Evolutionary conservation across 768 basidiomycete genomes (phyloP).

Genomic region (Hortiboletus flavorubellus): DNA sequence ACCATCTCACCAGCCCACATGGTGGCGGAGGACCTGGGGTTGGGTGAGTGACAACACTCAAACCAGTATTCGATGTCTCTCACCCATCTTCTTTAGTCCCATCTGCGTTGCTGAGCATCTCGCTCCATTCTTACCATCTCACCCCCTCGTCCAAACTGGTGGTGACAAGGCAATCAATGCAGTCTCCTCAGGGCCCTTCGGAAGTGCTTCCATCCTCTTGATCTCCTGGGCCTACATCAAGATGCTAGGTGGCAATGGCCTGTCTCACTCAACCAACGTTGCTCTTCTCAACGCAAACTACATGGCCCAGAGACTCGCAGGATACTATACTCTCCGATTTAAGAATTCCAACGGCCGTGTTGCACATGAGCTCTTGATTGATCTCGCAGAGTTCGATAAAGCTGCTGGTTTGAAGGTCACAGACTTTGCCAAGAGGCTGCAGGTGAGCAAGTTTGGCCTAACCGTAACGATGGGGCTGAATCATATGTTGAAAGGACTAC

Average conservation of each 20-base stretch:
- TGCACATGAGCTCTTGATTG: constrained; percentile 94
- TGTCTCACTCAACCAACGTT: constrained; percentile 79
- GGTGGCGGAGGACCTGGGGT: constrained; percentile 97
- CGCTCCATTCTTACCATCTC: constrained; percentile 89
- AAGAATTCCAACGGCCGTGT: constrained; percentile 90
- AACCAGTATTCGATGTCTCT: not conserved
- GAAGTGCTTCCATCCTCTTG: constrained; percentile 90
- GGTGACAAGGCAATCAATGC: constrained; percentile 77
- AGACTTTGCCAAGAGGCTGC: constrained; percentile 95
- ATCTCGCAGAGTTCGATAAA: constrained; percentile 94
- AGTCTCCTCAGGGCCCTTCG: constrained; percentile 89
- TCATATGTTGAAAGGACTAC: constrained; percentile 55
- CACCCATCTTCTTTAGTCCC: constrained; percentile 45
- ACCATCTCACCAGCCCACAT: constrained; percentile 62
- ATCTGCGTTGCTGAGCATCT: constrained; percentile 95
- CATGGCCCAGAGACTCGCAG: constrained; percentile 84
- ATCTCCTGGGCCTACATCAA: constrained; percentile 99
- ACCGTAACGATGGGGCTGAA: not conserved
- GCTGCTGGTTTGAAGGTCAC: constrained; percentile 85
- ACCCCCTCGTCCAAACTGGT: constrained; percentile 68
- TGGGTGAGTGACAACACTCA: constrained; percentile 49
- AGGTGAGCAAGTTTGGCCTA: constrained; percentile 44
- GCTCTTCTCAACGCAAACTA: constrained; percentile 97
- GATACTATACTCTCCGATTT: constrained; percentile 83
- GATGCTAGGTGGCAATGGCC: constrained; percentile 95